Evolutionary conservation across 495 filamentous ascomycete genomes (phyloP).

Genomic region (Eremomyces bilateralis): DNA sequence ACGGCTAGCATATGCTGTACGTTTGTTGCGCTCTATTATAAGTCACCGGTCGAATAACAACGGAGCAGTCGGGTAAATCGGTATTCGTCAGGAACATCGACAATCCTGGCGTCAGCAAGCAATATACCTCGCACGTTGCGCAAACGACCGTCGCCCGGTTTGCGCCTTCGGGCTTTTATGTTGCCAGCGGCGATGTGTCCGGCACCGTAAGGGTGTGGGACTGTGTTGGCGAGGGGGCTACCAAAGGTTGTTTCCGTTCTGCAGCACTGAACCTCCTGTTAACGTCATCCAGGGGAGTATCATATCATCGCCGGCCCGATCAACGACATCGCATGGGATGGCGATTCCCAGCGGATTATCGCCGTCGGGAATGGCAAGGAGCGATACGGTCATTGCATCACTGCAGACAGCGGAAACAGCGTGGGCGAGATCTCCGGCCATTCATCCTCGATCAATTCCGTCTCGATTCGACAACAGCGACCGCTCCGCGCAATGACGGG

Average conservation of each 20-base stretch:
- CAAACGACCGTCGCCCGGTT: conserved; percentile 84
- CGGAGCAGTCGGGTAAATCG: conserved; percentile 67
- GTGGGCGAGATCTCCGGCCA: conserved; percentile 89
- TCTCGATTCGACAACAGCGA: conserved; percentile 73
- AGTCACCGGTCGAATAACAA: not conserved
- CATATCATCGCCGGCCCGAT: conserved; percentile 85
- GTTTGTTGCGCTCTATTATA: conserved; percentile 7
- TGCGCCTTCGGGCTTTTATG: conserved; percentile 81
- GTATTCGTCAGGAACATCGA: conserved; percentile 88
- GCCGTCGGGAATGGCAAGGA: conserved; percentile 91
- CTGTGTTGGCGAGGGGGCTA: conserved; percentile 38
- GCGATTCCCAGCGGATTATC: conserved; percentile 86
- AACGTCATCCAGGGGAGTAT: conserved; percentile 44
- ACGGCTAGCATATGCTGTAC: conserved; percentile 80
- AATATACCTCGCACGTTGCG: conserved; percentile 79
- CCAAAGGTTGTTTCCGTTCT: conserved; percentile 26
- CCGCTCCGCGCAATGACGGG: conserved; percentile 80
- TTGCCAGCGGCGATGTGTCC: conserved; percentile 77
- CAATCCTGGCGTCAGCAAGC: conserved; percentile 54
- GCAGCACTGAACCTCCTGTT: conserved; percentile 5
- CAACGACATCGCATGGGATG: conserved; percentile 93
- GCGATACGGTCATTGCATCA: conserved; percentile 82
- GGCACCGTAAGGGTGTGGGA: conserved; percentile 86
- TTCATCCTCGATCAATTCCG: conserved; percentile 70
- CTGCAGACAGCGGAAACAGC: conserved; percentile 83